Evolutionary conservation across 2,329 filamentous ascomycete species (phyloP).

Genomic region (Cladophialophora chaetospira): DNA sequence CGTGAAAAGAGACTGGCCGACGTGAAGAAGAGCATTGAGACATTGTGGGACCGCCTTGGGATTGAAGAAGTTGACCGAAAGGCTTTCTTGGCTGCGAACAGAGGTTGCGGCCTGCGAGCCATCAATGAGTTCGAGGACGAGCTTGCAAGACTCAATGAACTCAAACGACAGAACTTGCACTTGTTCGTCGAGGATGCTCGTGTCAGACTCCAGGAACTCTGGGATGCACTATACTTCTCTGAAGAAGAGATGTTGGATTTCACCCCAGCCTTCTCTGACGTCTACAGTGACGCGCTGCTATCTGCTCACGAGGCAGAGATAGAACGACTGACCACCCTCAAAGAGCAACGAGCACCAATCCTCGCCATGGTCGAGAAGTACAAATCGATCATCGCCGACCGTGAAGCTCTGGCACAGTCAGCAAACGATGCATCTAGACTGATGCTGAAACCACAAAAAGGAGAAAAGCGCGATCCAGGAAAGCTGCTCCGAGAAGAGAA

Average conservation of each 20-base stretch:
- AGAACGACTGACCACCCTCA: conserved; percentile 73
- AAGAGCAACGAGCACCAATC: conserved; percentile 83
- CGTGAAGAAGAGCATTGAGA: conserved; percentile 75
- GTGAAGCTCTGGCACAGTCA: conserved; percentile 82
- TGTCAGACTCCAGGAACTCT: conserved; percentile 86
- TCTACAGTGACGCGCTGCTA: conserved; percentile 92
- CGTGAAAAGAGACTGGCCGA: conserved; percentile 79
- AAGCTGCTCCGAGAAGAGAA: conserved; percentile 95
- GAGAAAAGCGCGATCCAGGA: conserved; percentile 90
- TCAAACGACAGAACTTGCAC: conserved; percentile 93
- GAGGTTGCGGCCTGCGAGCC: conserved; percentile 84
- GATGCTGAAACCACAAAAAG: conserved; percentile 87
- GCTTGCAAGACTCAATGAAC: conserved; percentile 78
- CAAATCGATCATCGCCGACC: conserved; percentile 77
- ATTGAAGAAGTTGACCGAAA: conserved; percentile 82
- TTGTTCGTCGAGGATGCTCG: conserved; percentile 94
- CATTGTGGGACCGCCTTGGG: conserved; percentile 83
- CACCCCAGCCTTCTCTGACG: conserved; percentile 93
- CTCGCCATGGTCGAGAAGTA: conserved; percentile 82
- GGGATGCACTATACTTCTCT: conserved; percentile 91
- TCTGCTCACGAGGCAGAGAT: conserved; percentile 96
- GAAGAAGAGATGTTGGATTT: conserved; percentile 99
- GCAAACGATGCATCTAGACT: conserved; percentile 93
- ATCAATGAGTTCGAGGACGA: conserved; percentile 98
- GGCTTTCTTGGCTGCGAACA: conserved; percentile 80